These are phyloP conservation scores for Fusarium newnesense DNA, from an alignment of 2,329 filamentous ascomycete genomes.

Conservation along the genomic window DNA sequence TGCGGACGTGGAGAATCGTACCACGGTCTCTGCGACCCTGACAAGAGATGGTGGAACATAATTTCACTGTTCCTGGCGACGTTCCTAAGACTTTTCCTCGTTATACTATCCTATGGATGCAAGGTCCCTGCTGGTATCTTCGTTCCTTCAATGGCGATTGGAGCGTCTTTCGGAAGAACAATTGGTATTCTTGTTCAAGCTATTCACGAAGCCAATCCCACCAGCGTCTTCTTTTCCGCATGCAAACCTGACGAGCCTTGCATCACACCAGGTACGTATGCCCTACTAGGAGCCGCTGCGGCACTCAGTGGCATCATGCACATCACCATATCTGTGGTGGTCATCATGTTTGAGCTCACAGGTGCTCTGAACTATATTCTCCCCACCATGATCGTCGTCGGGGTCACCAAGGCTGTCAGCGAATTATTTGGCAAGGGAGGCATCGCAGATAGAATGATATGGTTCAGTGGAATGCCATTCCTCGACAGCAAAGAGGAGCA, in stretches of 20 bases:
- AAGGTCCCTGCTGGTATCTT: slow-evolving; percentile 99
- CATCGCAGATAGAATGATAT: slow-evolving; percentile 98
- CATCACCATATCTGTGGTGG: slow-evolving; percentile 93
- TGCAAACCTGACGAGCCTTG: slow-evolving; percentile 93
- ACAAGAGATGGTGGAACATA: slow-evolving; percentile 82
- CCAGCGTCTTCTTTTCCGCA: slow-evolving; percentile 84
- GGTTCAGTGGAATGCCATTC: slow-evolving; percentile 97
- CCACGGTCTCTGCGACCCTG: slow-evolving; percentile 83
- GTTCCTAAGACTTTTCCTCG: slow-evolving; percentile 80
- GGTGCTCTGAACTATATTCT: slow-evolving; percentile 97
- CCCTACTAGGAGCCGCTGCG: slow-evolving; percentile 91
- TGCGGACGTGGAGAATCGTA: slow-evolving; percentile 92
- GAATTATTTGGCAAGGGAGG: slow-evolving; percentile 94
- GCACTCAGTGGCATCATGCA: slow-evolving; percentile 98
- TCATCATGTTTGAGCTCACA: slow-evolving; percentile 99
- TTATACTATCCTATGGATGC: slow-evolving; percentile 96
- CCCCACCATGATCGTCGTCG: slow-evolving; percentile 98
- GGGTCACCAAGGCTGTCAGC: slow-evolving; percentile 92
- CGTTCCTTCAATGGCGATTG: slow-evolving; percentile 97
- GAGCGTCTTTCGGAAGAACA: slow-evolving; percentile 91
- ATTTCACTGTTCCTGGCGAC: slow-evolving; percentile 83
- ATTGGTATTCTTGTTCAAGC: slow-evolving; percentile 95
- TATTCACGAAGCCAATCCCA: slow-evolving; percentile 84
- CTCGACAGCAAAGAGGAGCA: slow-evolving; percentile 98
- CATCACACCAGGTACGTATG: slow-evolving; percentile 97